Conservation (phyloP, 805 yeast species). For the Starmerella ratchasimensis region DNA sequence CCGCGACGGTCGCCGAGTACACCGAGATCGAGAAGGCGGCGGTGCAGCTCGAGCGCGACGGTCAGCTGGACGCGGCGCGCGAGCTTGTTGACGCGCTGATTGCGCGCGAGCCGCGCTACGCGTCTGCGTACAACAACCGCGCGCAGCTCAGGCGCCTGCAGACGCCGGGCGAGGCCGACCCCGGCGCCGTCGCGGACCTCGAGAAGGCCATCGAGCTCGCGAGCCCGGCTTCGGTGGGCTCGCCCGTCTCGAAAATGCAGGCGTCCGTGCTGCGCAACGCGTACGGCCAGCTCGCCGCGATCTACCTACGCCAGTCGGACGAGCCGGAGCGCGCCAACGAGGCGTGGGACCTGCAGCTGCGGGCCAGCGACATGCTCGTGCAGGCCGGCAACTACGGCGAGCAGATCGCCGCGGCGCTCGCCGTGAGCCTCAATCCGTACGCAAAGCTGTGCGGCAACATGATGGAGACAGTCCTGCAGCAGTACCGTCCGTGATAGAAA, state of each 20-base stretch:
- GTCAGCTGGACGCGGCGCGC: conserved; percentile 10
- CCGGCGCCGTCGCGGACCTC: conserved; percentile 17
- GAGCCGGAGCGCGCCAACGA: conserved; percentile 5
- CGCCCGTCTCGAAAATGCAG: conserved; percentile 22
- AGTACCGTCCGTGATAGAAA: not conserved
- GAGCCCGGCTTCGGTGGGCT: conserved; percentile 8
- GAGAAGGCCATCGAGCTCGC: conserved; percentile 23
- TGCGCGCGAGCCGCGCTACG: conserved; percentile 21
- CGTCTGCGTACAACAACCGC: conserved; percentile 27
- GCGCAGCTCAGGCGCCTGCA: conserved; percentile 20
- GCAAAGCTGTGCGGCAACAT: conserved; percentile 27
- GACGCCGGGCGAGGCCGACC: not conserved
- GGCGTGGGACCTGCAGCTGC: conserved; percentile 23
- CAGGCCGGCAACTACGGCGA: conserved; percentile 26
- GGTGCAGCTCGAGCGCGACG: conserved; percentile 11
- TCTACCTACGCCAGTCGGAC: conserved; percentile 19
- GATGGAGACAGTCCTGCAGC: conserved; percentile 15
- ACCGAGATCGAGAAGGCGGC: conserved; percentile 19
- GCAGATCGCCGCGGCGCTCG: conserved; percentile 20
- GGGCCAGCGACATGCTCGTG: conserved; percentile 22
- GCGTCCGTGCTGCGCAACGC: conserved; percentile 25
- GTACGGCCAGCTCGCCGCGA: conserved; percentile 24
- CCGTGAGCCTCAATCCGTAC: conserved; percentile 25
- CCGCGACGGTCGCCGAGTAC: conserved; percentile 12
- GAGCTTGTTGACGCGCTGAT: conserved; percentile 18